Base-by-base conservation (phyloP, 2,329 filamentous ascomycete species). In the Leptographium flavum region DNA sequence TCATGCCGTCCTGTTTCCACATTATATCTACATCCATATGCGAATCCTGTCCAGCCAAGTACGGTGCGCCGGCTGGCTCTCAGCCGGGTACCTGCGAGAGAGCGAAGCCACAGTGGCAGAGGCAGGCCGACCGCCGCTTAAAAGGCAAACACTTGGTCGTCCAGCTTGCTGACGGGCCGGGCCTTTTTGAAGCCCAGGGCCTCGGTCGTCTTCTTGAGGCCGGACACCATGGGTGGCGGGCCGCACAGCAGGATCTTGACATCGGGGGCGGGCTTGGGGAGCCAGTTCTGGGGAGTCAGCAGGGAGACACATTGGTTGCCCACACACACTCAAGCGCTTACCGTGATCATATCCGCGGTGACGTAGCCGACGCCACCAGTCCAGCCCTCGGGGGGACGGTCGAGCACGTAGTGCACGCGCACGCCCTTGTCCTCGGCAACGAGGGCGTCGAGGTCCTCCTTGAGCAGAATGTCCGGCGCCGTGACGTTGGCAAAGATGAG, bases 401-500 rank as follows among this genome's bases (percentile, higher is more conserved):
- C 94, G 41, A 98, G 74, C 40, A 96, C 90, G 60, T 96, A 96
- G 74, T 95, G 81, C 31, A 96, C 76, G 49, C 83, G 76, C 71
- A 98, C 87, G 49, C 78, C 77, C 49, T 76, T 69, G 61, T 98
- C 90, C 62, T 90, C 75, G 52, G 74, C 74, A 38, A 75, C 78
- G 47, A 96, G 70, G 50, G 76, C 64, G 57, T 96, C 90, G 51
- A 98, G 73, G 59, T 96, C 88, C 59, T 96, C 87, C 68, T 81
- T 85, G 58, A 98, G 74, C 55, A 98, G 71, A 51, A 98, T 96
- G 59, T 98, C 92, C 60, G 94, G 83, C 47, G 73, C 69, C 56
- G 92, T 88, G 49, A 98, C 92, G 62, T 98, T 98, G 63, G 92
- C 92, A 59, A 96, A 98, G 64, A 98, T 87, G 52, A 98, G 71